Evolutionary conservation across 768 basidiomycete species (phyloP).

Genomic region (Pleurotus salmoneostramineus): DNA sequence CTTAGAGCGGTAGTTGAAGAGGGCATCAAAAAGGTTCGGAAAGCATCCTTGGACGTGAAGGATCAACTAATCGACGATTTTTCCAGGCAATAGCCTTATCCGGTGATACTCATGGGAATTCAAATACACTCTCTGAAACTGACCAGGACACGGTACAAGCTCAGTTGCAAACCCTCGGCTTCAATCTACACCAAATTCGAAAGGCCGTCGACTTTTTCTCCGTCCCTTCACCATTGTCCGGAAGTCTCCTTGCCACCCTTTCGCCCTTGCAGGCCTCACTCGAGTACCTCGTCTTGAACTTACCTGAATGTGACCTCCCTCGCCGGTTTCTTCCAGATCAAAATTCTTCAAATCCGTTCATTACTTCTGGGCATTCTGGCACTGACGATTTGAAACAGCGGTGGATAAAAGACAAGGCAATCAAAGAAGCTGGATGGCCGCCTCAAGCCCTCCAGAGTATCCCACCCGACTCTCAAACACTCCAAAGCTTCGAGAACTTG

Average conservation of each 20-base stretch:
- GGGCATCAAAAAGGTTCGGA: conserved; percentile 66
- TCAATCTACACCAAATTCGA: conserved; percentile 50
- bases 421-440: conserved; percentile 85
- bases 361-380: conserved; percentile 63
- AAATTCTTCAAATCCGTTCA: conserved; percentile 69
- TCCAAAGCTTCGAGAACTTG: conserved; percentile 51
- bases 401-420: conserved; percentile 77
- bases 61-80: conserved; percentile 9
- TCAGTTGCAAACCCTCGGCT: conserved; percentile 66
- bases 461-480: conserved; percentile 29
- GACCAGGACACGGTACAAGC: conserved; percentile 39
- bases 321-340: conserved; percentile 56
- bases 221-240: conserved; percentile 50
- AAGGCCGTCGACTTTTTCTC: conserved; percentile 56
- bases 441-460: conserved; percentile 60
- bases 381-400: conserved; percentile 61
- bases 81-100: conserved; percentile 48
- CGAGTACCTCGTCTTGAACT: conserved; percentile 77
- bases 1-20: conserved; percentile 81
- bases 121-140: conserved; percentile 27
- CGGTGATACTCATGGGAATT: conserved; percentile 38
- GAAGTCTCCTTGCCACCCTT: conserved; percentile 54
- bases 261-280: conserved; percentile 75
- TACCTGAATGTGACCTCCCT: conserved; percentile 88
- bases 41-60: neutral